A percentile compares a stretch with the other conserved stretches of the same genome.
phyloP scores from a whole-genome alignment of 2,329 filamentous ascomycete genomes.

The Aspergillus nomiae region DNA sequence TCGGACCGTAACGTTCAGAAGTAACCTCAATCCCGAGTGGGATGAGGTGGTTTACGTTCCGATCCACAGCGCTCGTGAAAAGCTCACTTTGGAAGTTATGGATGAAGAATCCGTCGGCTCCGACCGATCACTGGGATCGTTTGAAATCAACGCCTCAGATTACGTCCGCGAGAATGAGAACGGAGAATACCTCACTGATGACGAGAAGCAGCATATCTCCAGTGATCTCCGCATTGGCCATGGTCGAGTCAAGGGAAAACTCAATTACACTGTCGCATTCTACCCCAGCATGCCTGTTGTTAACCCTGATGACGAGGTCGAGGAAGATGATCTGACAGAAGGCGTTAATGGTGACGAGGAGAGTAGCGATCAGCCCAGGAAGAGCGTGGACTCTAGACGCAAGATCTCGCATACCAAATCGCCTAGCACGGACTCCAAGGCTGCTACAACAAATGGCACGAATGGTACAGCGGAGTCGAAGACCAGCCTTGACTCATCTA shows the following conservation, averaged over 20 bases:
- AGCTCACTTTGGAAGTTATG: constrained; percentile 90
- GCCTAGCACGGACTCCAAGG: constrained; percentile 33
- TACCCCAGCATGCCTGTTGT: constrained; percentile 85
- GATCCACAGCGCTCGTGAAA: constrained; percentile 81
- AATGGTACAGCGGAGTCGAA: constrained; percentile 29
- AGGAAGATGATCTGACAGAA: constrained; percentile 51
- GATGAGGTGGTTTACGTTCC: constrained; percentile 95
- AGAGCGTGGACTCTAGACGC: constrained; percentile 33
- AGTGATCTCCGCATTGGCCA: constrained; percentile 73
- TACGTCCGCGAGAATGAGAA: constrained; percentile 76
- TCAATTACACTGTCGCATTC: constrained; percentile 85
- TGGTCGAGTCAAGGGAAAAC: constrained; percentile 72
- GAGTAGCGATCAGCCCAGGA: constrained; percentile 22
- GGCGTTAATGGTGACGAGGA: constrained; percentile 31
- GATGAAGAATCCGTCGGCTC: constrained; percentile 91
- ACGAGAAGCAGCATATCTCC: constrained; percentile 68
- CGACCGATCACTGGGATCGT: constrained; percentile 80
- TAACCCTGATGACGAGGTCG: constrained; percentile 73
- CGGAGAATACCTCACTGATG: constrained; percentile 79
- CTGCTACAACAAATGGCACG: constrained; percentile 38
- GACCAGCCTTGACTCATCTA: constrained; percentile 40
- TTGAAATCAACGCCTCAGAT: constrained; percentile 76
- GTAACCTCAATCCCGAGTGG: constrained; percentile 93
- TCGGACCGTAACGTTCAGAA: constrained; percentile 92
- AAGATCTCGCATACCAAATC: constrained; percentile 31